A percentile compares a stretch with the other conserved stretches of the same genome.
phyloP scores from a whole-genome alignment of 2,329 filamentous ascomycete genomes.

The Nothophoma quercina region DNA sequence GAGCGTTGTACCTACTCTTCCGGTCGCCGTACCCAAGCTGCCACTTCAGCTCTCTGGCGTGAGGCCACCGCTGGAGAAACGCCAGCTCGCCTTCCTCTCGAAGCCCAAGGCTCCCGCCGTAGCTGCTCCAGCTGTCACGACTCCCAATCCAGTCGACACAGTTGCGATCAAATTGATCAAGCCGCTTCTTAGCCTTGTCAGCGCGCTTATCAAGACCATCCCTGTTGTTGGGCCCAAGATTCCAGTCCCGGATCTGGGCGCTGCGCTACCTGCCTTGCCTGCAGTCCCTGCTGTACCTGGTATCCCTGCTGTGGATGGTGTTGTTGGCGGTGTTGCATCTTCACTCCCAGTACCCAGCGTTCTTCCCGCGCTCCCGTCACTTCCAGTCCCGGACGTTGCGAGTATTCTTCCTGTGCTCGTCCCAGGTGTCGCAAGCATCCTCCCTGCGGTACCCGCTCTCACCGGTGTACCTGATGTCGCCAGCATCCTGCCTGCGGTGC shows the following conservation, averaged over 20 bases:
- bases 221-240: background rate
- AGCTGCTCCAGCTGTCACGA: background rate
- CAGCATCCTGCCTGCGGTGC: background rate
- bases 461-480: background rate
- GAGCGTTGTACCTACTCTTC: background rate
- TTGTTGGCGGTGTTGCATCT: too few species aligned
- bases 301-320: too few species aligned
- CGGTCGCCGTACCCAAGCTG: background rate
- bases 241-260: background rate
- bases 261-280: background rate
- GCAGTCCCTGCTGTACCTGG: too few species aligned
- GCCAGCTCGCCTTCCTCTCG: too few species aligned
- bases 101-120: background rate
- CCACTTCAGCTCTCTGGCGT: slow-evolving; percentile 5
- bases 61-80: background rate
- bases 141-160: too few species aligned
- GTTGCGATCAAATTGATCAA: background rate
- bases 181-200: background rate
- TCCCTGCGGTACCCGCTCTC: background rate
- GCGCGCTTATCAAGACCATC: background rate
- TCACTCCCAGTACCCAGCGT: too few species aligned
- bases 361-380: too few species aligned
- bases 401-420: too few species aligned
- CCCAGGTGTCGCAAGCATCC: background rate
- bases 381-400: too few species aligned